These are phyloP conservation scores for Aspergillus sclerotialis DNA, from an alignment of 2,329 filamentous ascomycete species.

Conservation along the genomic window DNA sequence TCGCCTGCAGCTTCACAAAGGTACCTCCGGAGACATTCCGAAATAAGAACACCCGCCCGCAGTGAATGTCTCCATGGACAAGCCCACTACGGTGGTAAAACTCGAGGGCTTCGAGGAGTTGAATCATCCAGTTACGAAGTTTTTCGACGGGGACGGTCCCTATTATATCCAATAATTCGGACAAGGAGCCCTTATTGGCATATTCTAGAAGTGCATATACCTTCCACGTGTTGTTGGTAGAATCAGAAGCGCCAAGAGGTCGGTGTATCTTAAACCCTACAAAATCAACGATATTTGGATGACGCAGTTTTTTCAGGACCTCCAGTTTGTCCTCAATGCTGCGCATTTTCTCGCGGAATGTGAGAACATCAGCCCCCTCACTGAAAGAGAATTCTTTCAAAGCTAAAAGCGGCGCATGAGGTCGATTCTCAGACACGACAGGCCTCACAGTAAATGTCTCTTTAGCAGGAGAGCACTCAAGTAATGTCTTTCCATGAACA, in stretches of 20 bases:
- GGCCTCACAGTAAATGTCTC: constrained; percentile 63
- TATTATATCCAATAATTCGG: constrained; percentile 73
- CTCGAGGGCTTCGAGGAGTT: constrained; percentile 80
- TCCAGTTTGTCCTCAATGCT: constrained; percentile 71
- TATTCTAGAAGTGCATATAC: constrained; percentile 69
- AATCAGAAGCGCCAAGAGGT: constrained; percentile 32
- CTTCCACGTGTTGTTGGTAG: constrained; percentile 52
- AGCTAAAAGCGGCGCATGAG: constrained; percentile 56
- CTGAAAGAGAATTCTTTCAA: constrained; percentile 64
- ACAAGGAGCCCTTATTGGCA: constrained; percentile 74
- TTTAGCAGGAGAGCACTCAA: constrained; percentile 60
- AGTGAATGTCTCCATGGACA: constrained; percentile 75
- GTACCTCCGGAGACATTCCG: constrained; percentile 62
- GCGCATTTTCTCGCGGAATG: constrained; percentile 70
- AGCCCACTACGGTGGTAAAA: constrained; percentile 81
- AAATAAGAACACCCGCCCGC: constrained; percentile 71
- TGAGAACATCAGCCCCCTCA: constrained; percentile 50
- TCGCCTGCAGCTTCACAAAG: constrained; percentile 48
- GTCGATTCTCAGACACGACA: constrained; percentile 48
- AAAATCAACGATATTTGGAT: constrained; percentile 70
- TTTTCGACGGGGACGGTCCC: constrained; percentile 67
- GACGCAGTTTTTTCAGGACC: constrained; percentile 64
- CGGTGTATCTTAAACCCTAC: constrained; percentile 75
- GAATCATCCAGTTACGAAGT: constrained; percentile 82
- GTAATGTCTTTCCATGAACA: constrained; percentile 62